Percentiles rank a stretch among this genome's conserved stretches.
These are phyloP conservation scores for Lyophyllum shimeji DNA, from an alignment of 768 basidiomycete genomes.

Conservation along the genomic window DNA sequence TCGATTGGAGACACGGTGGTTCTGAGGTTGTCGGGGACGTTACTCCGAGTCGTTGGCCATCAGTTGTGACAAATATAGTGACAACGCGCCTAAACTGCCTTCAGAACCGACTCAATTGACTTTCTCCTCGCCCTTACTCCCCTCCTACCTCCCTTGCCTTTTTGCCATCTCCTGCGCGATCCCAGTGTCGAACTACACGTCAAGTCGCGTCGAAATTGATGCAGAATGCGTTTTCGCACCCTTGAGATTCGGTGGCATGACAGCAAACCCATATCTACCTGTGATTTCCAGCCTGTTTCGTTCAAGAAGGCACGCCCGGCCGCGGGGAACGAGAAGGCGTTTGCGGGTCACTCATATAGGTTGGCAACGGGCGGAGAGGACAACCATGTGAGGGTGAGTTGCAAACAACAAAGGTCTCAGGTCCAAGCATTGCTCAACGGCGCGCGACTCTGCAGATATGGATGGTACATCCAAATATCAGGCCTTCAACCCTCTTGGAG, in stretches of 20 bases:
- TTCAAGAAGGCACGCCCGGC: constrained; percentile 79
- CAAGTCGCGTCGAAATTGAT: constrained; percentile 13
- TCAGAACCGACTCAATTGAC: background rate
- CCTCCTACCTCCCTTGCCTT: background rate
- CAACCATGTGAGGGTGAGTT: constrained; percentile 91
- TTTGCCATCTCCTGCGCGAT: background rate
- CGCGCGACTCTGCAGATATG: constrained; percentile 62
- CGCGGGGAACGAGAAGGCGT: constrained; percentile 50
- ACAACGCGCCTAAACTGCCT: constrained; percentile 2
- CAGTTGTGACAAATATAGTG: constrained; percentile 5
- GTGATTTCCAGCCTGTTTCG: constrained; percentile 89
- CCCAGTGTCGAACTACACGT: background rate
- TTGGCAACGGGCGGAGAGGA: constrained; percentile 96
- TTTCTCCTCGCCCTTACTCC: background rate
- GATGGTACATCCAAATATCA: constrained; percentile 92
- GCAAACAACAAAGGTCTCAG: constrained; percentile 9
- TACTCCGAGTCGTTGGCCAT: too few relatives aligned
- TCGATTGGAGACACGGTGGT: too few relatives aligned
- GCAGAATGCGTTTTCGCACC: constrained; percentile 78
- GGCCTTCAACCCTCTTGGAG: constrained; percentile 58
- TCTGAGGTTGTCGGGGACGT: too few relatives aligned
- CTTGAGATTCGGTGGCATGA: constrained; percentile 98
- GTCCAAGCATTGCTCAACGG: constrained; percentile 8
- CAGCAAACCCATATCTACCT: constrained; percentile 91
- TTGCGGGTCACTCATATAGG: constrained; percentile 75